Evolutionary conservation across 2,329 filamentous ascomycete species (phyloP).

Genomic region (Xylariaceae sp.): DNA sequence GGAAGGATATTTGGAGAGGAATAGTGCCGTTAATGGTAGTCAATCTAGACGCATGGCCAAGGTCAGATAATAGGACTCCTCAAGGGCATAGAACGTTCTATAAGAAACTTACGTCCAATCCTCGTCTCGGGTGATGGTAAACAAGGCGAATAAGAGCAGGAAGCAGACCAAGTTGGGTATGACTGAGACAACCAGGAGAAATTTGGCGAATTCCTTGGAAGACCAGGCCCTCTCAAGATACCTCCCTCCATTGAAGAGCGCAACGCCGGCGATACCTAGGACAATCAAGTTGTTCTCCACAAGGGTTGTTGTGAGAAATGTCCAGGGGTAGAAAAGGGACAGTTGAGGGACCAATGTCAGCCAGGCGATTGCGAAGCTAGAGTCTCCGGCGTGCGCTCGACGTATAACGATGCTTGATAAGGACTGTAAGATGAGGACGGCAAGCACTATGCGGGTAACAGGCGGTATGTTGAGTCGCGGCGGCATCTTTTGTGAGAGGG

Average conservation of each 20-base stretch:
- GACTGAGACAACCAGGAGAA: conserved; percentile 69
- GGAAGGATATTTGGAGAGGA: conserved; percentile 84
- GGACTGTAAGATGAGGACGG: conserved; percentile 69
- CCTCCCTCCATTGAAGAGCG: conserved; percentile 84
- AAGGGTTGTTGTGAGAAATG: conserved; percentile 75
- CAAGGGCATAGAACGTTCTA: neutral
- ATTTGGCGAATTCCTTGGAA: conserved; percentile 85
- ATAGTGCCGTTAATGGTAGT: conserved; percentile 85
- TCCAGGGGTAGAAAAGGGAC: conserved; percentile 89
- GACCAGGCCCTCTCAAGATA: conserved; percentile 97
- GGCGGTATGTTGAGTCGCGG: conserved; percentile 88
- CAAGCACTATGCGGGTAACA: conserved; percentile 76
- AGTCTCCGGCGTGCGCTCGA: conserved; percentile 50
- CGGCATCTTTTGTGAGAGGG: conserved; percentile 51
- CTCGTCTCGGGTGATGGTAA: conserved; percentile 61
- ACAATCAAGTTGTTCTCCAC: conserved; percentile 94
- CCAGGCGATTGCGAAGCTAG: conserved; percentile 72
- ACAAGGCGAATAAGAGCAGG: conserved; percentile 67
- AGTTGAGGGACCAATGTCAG: conserved; percentile 78
- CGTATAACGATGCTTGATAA: conserved; percentile 74
- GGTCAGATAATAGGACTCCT: conserved; percentile 14
- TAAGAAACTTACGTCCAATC: conserved; percentile 58
- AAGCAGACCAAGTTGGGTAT: conserved; percentile 77
- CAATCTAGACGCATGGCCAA: conserved; percentile 43
- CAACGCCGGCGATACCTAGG: conserved; percentile 67